These are phyloP conservation scores for Debaryomyces maramus DNA, from an alignment of 805 yeast genomes.

Conservation along the genomic window DNA sequence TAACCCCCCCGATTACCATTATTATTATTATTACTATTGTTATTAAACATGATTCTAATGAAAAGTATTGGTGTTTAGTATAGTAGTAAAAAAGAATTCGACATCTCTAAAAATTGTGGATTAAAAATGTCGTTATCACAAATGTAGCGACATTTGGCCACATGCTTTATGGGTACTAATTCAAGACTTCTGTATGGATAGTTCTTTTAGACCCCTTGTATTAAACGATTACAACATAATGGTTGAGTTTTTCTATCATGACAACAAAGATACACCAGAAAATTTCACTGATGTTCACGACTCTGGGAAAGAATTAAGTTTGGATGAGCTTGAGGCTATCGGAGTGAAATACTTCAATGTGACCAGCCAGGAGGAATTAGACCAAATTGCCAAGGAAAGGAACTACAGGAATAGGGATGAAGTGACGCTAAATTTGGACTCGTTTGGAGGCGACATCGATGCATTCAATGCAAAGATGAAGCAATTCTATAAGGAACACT, in stretches of 20 bases:
- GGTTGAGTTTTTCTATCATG: slow-evolving; percentile 62
- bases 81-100: too few relatives aligned
- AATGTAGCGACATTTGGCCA: not conserved
- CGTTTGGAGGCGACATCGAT: slow-evolving; percentile 57
- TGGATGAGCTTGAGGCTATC: slow-evolving; percentile 49
- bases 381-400: slow-evolving; percentile 66
- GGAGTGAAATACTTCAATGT: slow-evolving; percentile 70
- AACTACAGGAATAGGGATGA: slow-evolving; percentile 78
- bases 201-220: not conserved
- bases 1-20: slow-evolving; percentile 5
- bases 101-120: slow-evolving; percentile 1
- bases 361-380: slow-evolving; percentile 53
- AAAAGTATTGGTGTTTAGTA: not conserved
- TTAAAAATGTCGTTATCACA: not conserved
- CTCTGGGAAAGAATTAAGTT: slow-evolving; percentile 59
- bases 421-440: slow-evolving; percentile 56
- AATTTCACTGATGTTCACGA: slow-evolving; percentile 68
- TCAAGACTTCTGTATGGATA: too few relatives aligned
- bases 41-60: slow-evolving; percentile 6
- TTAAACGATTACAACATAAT: slow-evolving; percentile 13
- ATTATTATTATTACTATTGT: slow-evolving; percentile 1
- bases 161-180: too few relatives aligned
- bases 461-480: slow-evolving; percentile 65
- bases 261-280: slow-evolving; percentile 53
- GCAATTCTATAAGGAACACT: slow-evolving; percentile 77